phyloP scores from a whole-genome alignment of 2,329 filamentous ascomycete species.

The Plenodomus biglobosus region DNA sequence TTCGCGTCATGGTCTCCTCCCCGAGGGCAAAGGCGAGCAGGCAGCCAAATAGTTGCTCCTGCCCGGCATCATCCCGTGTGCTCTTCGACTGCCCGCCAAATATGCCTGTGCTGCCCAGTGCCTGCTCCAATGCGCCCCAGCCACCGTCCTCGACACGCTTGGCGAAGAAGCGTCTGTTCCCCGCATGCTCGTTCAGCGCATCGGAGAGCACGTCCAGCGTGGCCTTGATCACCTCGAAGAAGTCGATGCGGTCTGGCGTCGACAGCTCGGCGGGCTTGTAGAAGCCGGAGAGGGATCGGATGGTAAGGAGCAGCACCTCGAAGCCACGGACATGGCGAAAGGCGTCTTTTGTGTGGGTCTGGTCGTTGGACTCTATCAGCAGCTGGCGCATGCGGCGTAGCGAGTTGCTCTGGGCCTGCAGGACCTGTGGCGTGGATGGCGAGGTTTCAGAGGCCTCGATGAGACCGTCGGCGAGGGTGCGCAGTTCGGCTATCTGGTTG shows the following conservation, averaged over 20 bases:
- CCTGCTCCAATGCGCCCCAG: conserved; percentile 74
- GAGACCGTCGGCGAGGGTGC: conserved; percentile 42
- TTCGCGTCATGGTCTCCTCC: conserved; percentile 69
- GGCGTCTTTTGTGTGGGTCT: conserved; percentile 67
- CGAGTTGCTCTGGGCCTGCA: conserved; percentile 50
- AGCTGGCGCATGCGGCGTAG: conserved; percentile 68
- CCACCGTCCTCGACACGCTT: conserved; percentile 74
- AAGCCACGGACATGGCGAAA: conserved; percentile 83
- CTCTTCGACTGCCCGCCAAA: conserved; percentile 37
- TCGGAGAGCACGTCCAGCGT: conserved; percentile 75
- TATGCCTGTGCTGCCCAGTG: conserved; percentile 66
- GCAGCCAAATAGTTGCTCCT: conserved; percentile 79
- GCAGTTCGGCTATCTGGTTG: conserved; percentile 52
- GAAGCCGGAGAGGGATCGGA: conserved; percentile 72
- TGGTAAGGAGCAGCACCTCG: conserved; percentile 67
- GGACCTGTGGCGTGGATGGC: conserved; percentile 32
- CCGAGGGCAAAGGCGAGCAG: conserved; percentile 79
- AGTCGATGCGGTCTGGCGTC: conserved; percentile 62
- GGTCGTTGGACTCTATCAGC: conserved; percentile 56
- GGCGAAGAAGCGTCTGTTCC: conserved; percentile 85
- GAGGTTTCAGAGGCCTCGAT: conserved; percentile 32
- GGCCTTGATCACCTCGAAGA: conserved; percentile 70
- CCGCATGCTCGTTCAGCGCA: conserved; percentile 74
- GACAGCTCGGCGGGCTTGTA: conserved; percentile 69
- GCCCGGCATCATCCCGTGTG: conserved; percentile 40